Conservation (phyloP, 2,329 filamentous ascomycete genomes). For the Aspergillus viridinutans region DNA sequence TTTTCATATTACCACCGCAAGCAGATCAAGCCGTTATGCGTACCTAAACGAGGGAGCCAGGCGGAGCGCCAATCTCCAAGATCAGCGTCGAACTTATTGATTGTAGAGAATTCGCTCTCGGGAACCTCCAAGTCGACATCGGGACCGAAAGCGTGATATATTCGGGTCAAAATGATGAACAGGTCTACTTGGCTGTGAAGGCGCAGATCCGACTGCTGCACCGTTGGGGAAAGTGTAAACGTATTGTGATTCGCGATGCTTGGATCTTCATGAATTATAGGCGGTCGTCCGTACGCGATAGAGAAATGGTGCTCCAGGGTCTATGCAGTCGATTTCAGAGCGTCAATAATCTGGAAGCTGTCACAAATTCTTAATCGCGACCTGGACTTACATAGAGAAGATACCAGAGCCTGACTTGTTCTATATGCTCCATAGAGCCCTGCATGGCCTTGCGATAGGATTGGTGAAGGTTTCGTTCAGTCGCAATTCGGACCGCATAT, state of each 20-base stretch:
- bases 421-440: constrained; percentile 34
- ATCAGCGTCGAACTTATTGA: constrained; percentile 39
- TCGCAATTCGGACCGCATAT: constrained; percentile 41
- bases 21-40: background rate
- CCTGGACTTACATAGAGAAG: constrained; percentile 37
- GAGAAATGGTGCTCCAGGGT: constrained; percentile 43
- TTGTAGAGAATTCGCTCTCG: constrained; percentile 37
- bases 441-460: constrained; percentile 39
- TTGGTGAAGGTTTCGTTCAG: constrained; percentile 41
- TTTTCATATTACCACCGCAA: background rate
- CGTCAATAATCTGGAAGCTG: background rate
- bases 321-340: constrained; percentile 18
- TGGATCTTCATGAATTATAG: constrained; percentile 40
- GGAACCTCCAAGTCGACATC: constrained; percentile 41
- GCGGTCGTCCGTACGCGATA: constrained; percentile 42
- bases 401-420: constrained; percentile 39
- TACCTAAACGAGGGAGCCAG: constrained; percentile 36
- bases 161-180: constrained; percentile 43
- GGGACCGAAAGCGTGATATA: constrained; percentile 42
- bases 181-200: constrained; percentile 42
- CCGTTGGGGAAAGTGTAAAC: constrained; percentile 27
- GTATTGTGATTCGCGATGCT: constrained; percentile 35
- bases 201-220: constrained; percentile 33
- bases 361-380: background rate
- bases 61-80: constrained; percentile 35